Conservation (phyloP, 768 basidiomycete genomes). For the Lactifluus piperatus region DNA sequence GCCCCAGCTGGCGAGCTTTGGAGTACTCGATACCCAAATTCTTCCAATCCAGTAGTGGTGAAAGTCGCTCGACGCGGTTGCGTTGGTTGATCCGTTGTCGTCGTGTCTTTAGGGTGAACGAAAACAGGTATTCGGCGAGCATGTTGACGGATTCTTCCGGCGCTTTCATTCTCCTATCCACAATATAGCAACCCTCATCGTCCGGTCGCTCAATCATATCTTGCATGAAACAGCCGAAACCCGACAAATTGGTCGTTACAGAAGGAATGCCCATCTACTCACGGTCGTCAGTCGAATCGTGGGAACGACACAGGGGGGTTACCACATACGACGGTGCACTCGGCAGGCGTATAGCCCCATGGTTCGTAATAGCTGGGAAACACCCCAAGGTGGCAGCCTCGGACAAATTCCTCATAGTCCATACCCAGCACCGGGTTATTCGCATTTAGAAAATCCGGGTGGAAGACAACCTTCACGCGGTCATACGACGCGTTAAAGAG, state of each 20-base stretch:
- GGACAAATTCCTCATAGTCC: constrained; percentile 98
- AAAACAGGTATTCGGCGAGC: constrained; percentile 66
- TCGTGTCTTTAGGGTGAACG: constrained; percentile 75
- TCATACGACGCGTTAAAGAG: constrained; percentile 85
- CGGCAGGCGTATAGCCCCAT: constrained; percentile 95
- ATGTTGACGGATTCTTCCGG: constrained; percentile 88
- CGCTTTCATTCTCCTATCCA: constrained; percentile 83
- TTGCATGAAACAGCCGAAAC: constrained; percentile 98
- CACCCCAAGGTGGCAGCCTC: constrained; percentile 96
- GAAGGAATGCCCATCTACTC: constrained; percentile 92
- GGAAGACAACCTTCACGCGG: constrained; percentile 96
- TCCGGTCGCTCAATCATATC: constrained; percentile 92
- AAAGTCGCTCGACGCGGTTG: constrained; percentile 91
- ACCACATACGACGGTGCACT: constrained; percentile 86
- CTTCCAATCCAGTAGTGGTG: constrained; percentile 96
- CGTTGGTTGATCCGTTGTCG: constrained; percentile 98
- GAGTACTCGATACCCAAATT: constrained; percentile 94
- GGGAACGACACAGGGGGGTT: neutral
- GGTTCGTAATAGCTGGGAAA: constrained; percentile 98
- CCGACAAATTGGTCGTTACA: constrained; percentile 95
- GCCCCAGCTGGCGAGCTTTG: constrained; percentile 86
- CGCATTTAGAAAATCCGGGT: constrained; percentile 95
- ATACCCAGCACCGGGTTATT: constrained; percentile 96
- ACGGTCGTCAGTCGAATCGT: constrained; percentile 8
- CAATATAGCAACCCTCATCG: constrained; percentile 95